phyloP scores from a whole-genome alignment of 306 rosid genomes.

The Nissolia schottii region DNA sequence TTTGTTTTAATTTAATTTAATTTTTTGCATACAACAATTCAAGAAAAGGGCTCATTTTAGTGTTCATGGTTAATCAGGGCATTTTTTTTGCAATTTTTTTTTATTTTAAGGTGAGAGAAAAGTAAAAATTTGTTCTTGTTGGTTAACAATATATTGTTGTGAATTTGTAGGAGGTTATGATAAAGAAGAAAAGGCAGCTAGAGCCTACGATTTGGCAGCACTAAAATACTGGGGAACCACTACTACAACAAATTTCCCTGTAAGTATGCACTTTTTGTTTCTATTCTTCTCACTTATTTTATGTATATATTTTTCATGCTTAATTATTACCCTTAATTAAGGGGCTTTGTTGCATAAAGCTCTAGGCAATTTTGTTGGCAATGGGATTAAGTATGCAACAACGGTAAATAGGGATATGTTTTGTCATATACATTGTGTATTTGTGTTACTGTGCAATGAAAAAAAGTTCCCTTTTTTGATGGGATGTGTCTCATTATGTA shows the following conservation, averaged over 20 bases:
- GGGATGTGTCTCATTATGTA: constrained; percentile 17
- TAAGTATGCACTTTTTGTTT: constrained; percentile 26
- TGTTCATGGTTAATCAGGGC: no score
- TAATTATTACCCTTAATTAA: neutral
- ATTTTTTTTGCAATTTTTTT: neutral
- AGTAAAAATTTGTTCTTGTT: neutral
- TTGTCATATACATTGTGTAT: neutral
- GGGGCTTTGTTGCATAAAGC: constrained; percentile 3
- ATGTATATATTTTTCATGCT: neutral
- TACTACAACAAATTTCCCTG: constrained; percentile 91
- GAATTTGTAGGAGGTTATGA: constrained; percentile 73
- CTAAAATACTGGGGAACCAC: constrained; percentile 94
- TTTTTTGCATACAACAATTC: no score
- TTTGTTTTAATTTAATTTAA: no score
- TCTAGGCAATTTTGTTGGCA: constrained; percentile 5
- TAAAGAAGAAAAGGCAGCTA: constrained; percentile 94
- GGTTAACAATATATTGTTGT: neutral
- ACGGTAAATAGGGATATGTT: neutral
- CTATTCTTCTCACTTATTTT: neutral
- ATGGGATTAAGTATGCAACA: neutral
- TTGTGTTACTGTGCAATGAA: neutral
- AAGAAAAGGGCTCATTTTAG: no score
- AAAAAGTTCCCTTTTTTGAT: constrained; percentile 26
- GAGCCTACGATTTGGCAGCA: constrained; percentile 93
- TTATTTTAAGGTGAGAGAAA: neutral